phyloP scores from a whole-genome alignment of 78 protist species.

The Cyanophora paradoxa region DNA sequence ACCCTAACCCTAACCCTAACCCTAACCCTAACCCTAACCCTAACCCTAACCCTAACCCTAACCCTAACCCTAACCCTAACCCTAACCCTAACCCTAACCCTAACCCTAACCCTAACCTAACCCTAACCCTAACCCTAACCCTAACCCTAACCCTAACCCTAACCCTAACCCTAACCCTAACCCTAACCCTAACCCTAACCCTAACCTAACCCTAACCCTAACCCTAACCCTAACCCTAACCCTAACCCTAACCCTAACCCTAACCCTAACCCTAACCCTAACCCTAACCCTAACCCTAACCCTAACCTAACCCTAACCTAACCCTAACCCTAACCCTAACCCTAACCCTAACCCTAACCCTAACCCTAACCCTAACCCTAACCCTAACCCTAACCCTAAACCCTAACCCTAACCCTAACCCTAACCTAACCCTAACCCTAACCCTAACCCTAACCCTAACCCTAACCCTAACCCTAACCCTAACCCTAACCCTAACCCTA shows the following conservation, averaged over 20 bases:
- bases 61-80: neutral
- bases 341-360: neutral
- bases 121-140: too few relatives aligned
- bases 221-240: neutral
- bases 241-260: neutral
- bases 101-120: too few relatives aligned
- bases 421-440: too few relatives aligned
- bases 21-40: neutral
- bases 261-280: neutral
- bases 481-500: neutral
- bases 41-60: neutral
- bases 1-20: neutral
- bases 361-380: neutral
- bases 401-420: too few relatives aligned
- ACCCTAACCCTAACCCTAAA: too few relatives aligned
- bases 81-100: too few relatives aligned
- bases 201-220: too few relatives aligned
- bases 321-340: too few relatives aligned
- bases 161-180: neutral
- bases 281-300: too few relatives aligned
- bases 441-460: too few relatives aligned
- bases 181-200: neutral
- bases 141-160: neutral
- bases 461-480: neutral
- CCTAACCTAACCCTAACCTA: too few relatives aligned